phyloP scores from a whole-genome alignment of 164 flowering plant species.

The Saururus chinensis region DNA sequence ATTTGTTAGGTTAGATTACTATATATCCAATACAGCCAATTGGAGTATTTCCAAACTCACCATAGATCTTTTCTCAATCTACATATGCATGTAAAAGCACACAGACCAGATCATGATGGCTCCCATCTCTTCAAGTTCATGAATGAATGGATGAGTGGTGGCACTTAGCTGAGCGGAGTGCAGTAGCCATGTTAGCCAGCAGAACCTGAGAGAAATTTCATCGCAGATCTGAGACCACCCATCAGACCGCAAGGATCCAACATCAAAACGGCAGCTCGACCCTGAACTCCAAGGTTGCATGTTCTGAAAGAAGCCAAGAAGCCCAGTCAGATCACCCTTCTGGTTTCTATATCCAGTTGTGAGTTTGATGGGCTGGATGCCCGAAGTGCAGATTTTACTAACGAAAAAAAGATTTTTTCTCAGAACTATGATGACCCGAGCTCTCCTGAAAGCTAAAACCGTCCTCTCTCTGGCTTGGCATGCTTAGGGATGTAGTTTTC shows the following conservation, averaged over 20 bases:
- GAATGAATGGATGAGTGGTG: neutral
- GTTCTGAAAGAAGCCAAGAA: neutral
- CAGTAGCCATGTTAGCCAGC: neutral
- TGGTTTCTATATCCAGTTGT: neutral
- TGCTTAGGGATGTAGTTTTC: no score
- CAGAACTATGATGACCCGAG: neutral
- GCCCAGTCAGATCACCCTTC: neutral
- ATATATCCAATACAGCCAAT: conserved; percentile 2
- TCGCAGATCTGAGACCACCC: neutral
- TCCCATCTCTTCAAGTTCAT: neutral
- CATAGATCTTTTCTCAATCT: neutral
- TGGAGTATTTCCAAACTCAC: conserved; percentile 1
- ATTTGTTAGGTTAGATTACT: neutral
- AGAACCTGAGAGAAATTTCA: neutral
- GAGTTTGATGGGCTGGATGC: neutral
- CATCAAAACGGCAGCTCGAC: neutral
- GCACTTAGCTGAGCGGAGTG: neutral
- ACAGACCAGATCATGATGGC: neutral
- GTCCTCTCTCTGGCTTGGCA: no score
- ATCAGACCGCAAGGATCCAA: neutral
- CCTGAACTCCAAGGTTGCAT: neutral
- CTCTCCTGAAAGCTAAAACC: neutral
- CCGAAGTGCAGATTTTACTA: conserved; percentile 1
- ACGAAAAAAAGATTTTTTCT: neutral
- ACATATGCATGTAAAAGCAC: conserved; percentile 2